These are phyloP conservation scores for Sarocladiaceae sp. DNA, from an alignment of 2,329 filamentous ascomycete species.

Conservation along the genomic window DNA sequence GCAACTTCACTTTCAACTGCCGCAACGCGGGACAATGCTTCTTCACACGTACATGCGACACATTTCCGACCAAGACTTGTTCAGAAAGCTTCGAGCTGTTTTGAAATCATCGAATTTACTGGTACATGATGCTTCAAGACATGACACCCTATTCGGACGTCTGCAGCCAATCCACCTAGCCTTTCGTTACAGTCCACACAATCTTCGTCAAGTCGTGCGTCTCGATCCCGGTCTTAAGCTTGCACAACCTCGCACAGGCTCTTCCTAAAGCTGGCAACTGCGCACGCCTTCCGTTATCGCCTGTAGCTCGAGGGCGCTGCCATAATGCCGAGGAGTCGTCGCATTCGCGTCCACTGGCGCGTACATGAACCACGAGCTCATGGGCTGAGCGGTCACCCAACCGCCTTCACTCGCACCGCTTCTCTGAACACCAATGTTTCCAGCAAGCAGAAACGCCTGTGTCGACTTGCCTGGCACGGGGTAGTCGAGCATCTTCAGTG, in stretches of 20 bases:
- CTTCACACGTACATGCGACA: no score
- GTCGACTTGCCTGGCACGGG: slow-evolving; percentile 20
- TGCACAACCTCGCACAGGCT: neutral
- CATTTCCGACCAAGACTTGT: no score
- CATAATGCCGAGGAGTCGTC: slow-evolving; percentile 15
- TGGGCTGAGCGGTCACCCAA: slow-evolving; percentile 25
- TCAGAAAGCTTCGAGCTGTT: no score
- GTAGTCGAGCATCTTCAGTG: slow-evolving; percentile 32
- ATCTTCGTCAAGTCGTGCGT: neutral
- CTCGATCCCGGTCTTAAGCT: neutral
- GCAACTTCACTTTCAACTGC: neutral
- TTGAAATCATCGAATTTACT: no score
- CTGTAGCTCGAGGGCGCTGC: slow-evolving; percentile 19
- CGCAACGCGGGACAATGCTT: no score
- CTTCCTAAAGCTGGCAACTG: neutral
- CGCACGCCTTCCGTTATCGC: neutral
- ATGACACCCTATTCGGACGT: no score
- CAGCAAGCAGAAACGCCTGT: slow-evolving; percentile 31
- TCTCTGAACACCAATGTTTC: slow-evolving; percentile 30
- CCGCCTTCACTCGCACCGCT: slow-evolving; percentile 16
- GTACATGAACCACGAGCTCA: slow-evolving; percentile 37
- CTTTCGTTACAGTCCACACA: no score
- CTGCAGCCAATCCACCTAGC: no score
- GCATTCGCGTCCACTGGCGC: slow-evolving; percentile 26
- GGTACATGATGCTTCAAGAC: no score